Conservation (phyloP, 768 basidiomycete genomes). For the Pulveroboletus sp. region DNA sequence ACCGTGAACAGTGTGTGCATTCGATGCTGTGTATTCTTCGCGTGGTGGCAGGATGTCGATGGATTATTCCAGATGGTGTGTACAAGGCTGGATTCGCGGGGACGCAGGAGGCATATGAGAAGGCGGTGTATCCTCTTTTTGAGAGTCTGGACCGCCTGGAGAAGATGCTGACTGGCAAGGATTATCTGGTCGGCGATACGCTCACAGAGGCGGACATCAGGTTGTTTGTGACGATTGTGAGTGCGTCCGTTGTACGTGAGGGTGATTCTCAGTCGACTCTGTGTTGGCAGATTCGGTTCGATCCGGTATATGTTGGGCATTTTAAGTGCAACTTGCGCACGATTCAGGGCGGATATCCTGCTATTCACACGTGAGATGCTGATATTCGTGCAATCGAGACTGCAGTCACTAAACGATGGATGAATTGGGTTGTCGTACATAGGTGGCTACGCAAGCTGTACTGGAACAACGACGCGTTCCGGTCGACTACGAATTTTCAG, state of each 20-base stretch:
- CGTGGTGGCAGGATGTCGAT: not conserved
- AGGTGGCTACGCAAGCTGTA: conserved; percentile 87
- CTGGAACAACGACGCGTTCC: conserved; percentile 88
- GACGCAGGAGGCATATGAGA: conserved; percentile 74
- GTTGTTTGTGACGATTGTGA: conserved; percentile 88
- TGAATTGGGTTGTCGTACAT: not conserved
- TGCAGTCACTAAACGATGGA: not conserved
- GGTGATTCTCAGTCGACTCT: not conserved
- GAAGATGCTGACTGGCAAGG: conserved; percentile 66
- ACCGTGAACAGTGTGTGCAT: conserved; percentile 67
- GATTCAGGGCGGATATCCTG: conserved; percentile 84
- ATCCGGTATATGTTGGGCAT: conserved; percentile 83
- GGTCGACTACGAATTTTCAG: conserved; percentile 79
- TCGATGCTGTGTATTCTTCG: conserved; percentile 2
- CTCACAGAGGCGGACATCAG: conserved; percentile 85
- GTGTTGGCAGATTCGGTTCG: conserved; percentile 67
- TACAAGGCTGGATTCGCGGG: conserved; percentile 89
- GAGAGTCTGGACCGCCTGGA: conserved; percentile 79
- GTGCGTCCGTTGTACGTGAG: conserved; percentile 17
- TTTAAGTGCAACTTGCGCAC: conserved; percentile 92
- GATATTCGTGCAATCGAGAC: not conserved
- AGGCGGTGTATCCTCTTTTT: conserved; percentile 70
- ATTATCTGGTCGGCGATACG: conserved; percentile 76
- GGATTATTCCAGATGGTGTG: conserved; percentile 58
- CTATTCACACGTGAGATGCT: conserved; percentile 50